Base-by-base conservation (phyloP, 1,284 basidiomycete genomes). In the Puccinia sorghi region DNA sequence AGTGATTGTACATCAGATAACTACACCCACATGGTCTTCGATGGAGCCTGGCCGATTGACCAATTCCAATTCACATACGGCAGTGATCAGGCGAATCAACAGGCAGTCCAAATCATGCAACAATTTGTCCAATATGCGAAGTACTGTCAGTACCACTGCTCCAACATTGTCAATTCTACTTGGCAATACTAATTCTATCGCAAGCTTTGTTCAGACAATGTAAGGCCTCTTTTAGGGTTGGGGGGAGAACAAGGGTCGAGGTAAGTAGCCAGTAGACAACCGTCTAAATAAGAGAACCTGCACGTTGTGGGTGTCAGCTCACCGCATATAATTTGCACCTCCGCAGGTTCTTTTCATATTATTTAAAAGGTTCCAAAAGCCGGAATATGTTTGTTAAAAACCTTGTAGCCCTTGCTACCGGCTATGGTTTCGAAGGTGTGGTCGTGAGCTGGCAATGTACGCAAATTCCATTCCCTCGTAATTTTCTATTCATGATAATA, bases 191-290 rank as follows among this genome's bases (percentile, higher is more conserved):
- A 4, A 59, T 32, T 12, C 22, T 27, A 12, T 57, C 25, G 27
- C 22, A 15, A 9, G 5, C 12, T 11, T 37, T 2, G 43, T 59
- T 56, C 13, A 59, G 57, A 59, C 15, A 22, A 37, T 1, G 57
- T 59, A 8, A 59, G 1, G 27, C 27, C 57, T 37, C 57, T 59
- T 59, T 37, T 59, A 17, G 57, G 57, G 12, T 12, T 59, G 22
- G 57, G 57, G 27, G 57, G 57, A 59, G 57, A 59, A 13, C 57
- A 59, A 59, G 57, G 57, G 9, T 59, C 57, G 32, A 32, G 13
- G 57, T 59, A 27, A 59, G 57, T 12, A 37, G 27, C 32, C 5
- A 27, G 25, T 22, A 22, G 3, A 56, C 54, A 7, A 11, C n/a
- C 7, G 12, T 22, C 54, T 56, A 46, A 22, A 32, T 22, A 37